Evolutionary conservation across 1,284 basidiomycete genomes (phyloP).

Genomic region (Naganishia albida): DNA sequence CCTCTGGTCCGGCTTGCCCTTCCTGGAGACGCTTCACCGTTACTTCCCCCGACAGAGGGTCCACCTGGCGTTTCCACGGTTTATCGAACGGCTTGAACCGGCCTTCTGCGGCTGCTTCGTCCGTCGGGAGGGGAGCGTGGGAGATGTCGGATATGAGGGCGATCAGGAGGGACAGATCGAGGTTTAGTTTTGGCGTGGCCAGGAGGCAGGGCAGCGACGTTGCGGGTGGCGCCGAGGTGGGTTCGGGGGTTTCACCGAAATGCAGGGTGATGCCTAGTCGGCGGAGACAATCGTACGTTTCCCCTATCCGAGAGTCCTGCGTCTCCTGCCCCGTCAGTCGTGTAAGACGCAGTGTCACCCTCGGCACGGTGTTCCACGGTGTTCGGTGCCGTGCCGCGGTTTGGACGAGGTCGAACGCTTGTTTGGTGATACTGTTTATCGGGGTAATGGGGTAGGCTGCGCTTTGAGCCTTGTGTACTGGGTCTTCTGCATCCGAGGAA

Average conservation of each 20-base stretch:
- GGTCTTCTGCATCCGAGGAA: conserved; percentile 25
- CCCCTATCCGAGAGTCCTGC: conserved; percentile 58
- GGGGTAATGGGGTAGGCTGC: conserved; percentile 53
- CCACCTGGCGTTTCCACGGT: conserved; percentile 46
- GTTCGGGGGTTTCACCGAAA: conserved; percentile 61
- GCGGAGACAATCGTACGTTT: conserved; percentile 62
- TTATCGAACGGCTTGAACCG: conserved; percentile 64
- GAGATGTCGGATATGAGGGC: conserved; percentile 79
- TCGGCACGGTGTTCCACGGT: conserved; percentile 42
- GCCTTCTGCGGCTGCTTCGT: conserved; percentile 59
- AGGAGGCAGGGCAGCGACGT: conserved; percentile 36
- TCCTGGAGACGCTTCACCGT: conserved; percentile 32
- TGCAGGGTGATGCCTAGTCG: conserved; percentile 67
- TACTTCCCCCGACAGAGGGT: conserved; percentile 3
- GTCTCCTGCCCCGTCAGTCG: conserved; percentile 60
- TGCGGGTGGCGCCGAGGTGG: neutral
- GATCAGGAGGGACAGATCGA: conserved; percentile 78
- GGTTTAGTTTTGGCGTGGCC: conserved; percentile 66
- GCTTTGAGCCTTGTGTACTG: conserved; percentile 4
- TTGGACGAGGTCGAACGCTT: conserved; percentile 57
- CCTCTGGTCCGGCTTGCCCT: conserved; percentile 49
- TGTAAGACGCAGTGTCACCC: conserved; percentile 65
- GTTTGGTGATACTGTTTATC: conserved; percentile 63
- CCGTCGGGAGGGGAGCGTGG: conserved; percentile 66
- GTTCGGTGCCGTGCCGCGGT: conserved; percentile 62